Conservation (phyloP, 1,284 basidiomycete species). For the Ustilago xerochloae region DNA sequence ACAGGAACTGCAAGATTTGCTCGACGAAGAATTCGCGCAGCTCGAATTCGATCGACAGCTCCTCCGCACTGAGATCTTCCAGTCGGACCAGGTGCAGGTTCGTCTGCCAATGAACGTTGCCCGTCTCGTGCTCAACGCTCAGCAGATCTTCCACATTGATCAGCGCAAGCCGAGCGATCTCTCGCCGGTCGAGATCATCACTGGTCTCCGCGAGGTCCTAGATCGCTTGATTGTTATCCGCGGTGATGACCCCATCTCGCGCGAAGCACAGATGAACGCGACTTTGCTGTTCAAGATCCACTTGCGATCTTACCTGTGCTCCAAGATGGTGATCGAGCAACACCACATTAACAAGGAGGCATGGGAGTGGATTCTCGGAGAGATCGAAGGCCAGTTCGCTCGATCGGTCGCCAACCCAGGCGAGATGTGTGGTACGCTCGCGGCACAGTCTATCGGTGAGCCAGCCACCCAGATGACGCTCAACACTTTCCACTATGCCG, state of each 20-base stretch:
- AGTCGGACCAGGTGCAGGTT: slow-evolving; percentile 76
- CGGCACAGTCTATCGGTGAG: slow-evolving; percentile 98
- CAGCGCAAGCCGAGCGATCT: slow-evolving; percentile 91
- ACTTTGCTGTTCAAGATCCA: slow-evolving; percentile 89
- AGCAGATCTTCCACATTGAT: slow-evolving; percentile 98
- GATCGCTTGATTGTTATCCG: slow-evolving; percentile 76
- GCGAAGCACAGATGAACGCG: slow-evolving; percentile 86
- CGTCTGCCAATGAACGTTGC: slow-evolving; percentile 77
- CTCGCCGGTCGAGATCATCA: slow-evolving; percentile 86
- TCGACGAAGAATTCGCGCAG: slow-evolving; percentile 88
- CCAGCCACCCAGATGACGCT: slow-evolving; percentile 99
- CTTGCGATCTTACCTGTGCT: slow-evolving; percentile 64
- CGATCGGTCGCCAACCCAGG: slow-evolving; percentile 91
- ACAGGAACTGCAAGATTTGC: slow-evolving; percentile 81
- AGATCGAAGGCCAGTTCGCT: slow-evolving; percentile 79
- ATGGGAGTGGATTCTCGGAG: slow-evolving; percentile 97
- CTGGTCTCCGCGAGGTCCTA: slow-evolving; percentile 73
- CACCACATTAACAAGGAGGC: slow-evolving; percentile 73
- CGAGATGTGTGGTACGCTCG: slow-evolving; percentile 98
- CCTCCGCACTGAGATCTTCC: slow-evolving; percentile 85
- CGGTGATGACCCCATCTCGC: slow-evolving; percentile 76
- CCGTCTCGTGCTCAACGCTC: slow-evolving; percentile 93
- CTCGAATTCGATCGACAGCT: slow-evolving; percentile 80
- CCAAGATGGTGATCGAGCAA: slow-evolving; percentile 66
- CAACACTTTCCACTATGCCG: slow-evolving; percentile 98